These are phyloP conservation scores for Sporopachydermia quercuum DNA, from an alignment of 805 yeast genomes.

Conservation along the genomic window DNA sequence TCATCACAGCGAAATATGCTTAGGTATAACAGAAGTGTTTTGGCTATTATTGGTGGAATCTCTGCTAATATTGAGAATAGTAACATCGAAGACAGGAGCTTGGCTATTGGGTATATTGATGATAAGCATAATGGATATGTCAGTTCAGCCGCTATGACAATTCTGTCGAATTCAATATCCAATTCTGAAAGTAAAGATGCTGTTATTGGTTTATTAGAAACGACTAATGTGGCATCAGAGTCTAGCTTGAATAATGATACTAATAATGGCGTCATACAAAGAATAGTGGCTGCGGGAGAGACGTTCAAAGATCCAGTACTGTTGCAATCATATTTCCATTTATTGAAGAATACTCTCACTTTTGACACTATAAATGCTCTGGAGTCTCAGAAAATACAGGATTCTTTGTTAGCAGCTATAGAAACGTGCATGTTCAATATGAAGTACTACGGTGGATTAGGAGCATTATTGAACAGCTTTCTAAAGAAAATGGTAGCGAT, in stretches of 20 bases:
- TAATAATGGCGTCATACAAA: not conserved
- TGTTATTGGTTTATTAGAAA: not conserved
- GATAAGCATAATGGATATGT: not conserved
- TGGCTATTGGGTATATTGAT: not conserved
- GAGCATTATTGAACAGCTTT: not conserved
- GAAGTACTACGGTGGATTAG: not conserved
- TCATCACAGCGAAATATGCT: not conserved
- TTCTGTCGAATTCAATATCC: not conserved
- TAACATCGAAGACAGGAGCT: not conserved
- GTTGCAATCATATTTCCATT: not conserved
- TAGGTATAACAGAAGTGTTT: not conserved
- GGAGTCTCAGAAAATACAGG: not conserved
- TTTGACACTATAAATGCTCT: not conserved
- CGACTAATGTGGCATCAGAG: too few species aligned
- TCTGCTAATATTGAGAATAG: not conserved
- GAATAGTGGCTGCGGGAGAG: not conserved
- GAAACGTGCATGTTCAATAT: not conserved
- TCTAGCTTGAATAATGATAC: too few species aligned
- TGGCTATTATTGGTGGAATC: constrained; percentile 1
- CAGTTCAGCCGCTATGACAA: not conserved
- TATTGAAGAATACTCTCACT: not conserved
- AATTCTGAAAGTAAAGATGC: not conserved
- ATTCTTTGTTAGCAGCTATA: not conserved
- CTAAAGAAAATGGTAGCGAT: not conserved
- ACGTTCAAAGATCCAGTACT: not conserved